phyloP scores from a whole-genome alignment of 1,284 basidiomycete species.

The Pisolithus thermaeus region DNA sequence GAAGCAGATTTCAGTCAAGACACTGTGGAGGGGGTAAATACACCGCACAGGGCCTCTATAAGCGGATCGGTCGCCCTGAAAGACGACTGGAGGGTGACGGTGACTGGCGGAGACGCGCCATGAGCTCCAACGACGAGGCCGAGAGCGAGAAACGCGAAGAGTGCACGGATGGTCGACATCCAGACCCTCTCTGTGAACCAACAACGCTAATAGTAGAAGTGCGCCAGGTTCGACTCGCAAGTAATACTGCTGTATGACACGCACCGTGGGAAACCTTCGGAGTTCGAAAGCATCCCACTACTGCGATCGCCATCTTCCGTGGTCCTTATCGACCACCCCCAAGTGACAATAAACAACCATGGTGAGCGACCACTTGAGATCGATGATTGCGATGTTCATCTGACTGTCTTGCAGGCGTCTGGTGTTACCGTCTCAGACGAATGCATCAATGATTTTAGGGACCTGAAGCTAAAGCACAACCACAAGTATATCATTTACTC shows the following conservation, averaged over 20 bases:
- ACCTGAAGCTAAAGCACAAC: constrained; percentile 82
- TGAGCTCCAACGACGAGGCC: constrained; percentile 5
- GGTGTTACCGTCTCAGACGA: constrained; percentile 61
- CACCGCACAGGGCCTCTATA: constrained; percentile 73
- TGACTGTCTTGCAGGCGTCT: constrained; percentile 56
- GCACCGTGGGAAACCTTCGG: too few species aligned
- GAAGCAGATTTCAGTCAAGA: constrained; percentile 2
- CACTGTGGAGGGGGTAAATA: neutral
- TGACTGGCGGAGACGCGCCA: constrained; percentile 61
- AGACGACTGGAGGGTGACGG: constrained; percentile 72
- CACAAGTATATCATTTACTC: constrained; percentile 85
- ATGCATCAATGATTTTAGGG: constrained; percentile 64
- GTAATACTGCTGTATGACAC: too few species aligned
- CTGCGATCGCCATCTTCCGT: constrained; percentile 24
- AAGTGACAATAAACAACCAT: constrained; percentile 14
- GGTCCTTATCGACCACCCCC: constrained; percentile 13
- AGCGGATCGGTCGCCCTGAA: constrained; percentile 75
- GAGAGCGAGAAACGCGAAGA: too few species aligned
- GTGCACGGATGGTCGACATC: too few species aligned
- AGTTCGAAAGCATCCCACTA: too few species aligned
- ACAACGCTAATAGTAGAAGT: too few species aligned
- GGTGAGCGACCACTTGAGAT: constrained; percentile 12
- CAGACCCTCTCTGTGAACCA: too few species aligned
- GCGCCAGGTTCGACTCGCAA: too few species aligned
- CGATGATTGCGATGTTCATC: neutral